Evolutionary conservation across 768 basidiomycete genomes (phyloP).

Genomic region (Lactarius evosmus): DNA sequence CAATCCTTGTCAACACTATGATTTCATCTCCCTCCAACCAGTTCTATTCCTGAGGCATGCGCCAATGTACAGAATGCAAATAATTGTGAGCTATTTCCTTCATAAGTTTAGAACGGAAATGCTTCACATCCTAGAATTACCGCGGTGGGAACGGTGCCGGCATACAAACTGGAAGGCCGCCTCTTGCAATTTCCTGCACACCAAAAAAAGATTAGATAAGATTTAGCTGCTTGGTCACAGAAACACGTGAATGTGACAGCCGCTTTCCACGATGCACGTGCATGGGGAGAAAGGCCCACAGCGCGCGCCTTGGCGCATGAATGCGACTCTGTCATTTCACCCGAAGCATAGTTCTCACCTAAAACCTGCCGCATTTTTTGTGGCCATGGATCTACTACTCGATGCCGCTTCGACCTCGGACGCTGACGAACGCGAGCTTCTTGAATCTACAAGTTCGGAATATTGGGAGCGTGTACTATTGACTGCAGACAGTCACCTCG

Average conservation of each 20-base stretch:
- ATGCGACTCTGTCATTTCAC: background rate
- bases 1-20: no score
- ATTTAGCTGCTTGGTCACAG: background rate
- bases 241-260: conserved; percentile 17
- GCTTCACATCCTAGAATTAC: no score
- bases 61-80: no score
- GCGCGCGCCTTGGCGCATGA: background rate
- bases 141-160: no score
- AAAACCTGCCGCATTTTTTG: background rate
- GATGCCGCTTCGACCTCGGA: conserved; percentile 23
- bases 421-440: conserved; percentile 21
- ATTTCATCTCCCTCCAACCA: no score
- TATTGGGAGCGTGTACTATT: conserved; percentile 21
- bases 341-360: background rate
- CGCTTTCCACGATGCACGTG: background rate
- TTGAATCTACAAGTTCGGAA: conserved; percentile 15
- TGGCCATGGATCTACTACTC: background rate
- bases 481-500: background rate
- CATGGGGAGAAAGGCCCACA: background rate
- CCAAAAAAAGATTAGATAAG: no score
- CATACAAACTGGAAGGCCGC: no score
- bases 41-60: no score
- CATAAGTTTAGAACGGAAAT: no score
- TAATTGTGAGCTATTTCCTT: no score
- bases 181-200: no score